Conservation (phyloP, 768 basidiomycete genomes). For the Cystoderma amianthinum region DNA sequence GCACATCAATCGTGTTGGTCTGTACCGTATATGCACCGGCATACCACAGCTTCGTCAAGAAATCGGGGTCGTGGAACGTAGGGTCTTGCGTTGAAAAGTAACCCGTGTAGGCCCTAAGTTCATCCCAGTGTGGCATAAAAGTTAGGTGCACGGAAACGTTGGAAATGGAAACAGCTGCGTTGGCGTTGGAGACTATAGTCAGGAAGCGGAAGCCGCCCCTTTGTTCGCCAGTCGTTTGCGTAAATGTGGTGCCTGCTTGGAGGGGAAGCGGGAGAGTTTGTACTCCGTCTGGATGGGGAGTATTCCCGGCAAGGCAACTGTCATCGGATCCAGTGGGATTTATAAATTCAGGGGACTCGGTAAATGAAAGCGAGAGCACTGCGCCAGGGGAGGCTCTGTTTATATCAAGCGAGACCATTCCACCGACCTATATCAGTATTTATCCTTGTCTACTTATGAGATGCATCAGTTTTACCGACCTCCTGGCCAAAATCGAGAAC, state of each 20-base stretch:
- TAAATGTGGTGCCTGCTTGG: slow-evolving; percentile 15
- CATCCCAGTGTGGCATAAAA: slow-evolving; percentile 42
- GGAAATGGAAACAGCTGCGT: slow-evolving; percentile 28
- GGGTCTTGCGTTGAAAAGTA: slow-evolving; percentile 39
- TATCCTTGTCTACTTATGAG: too few species aligned
- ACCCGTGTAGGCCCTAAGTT: slow-evolving; percentile 36
- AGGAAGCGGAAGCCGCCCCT: slow-evolving; percentile 43
- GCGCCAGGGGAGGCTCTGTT: slow-evolving; percentile 18
- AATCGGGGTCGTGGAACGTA: slow-evolving; percentile 32
- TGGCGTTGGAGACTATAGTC: slow-evolving; percentile 34
- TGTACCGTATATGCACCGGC: slow-evolving; percentile 50
- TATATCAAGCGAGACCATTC: slow-evolving; percentile 21
- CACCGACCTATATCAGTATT: slow-evolving; percentile 25
- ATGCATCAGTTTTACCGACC: slow-evolving; percentile 15
- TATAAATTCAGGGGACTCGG: slow-evolving; percentile 42
- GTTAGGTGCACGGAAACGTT: slow-evolving; percentile 35
- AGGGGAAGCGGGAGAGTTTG: slow-evolving; percentile 22
- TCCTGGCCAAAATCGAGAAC: slow-evolving; percentile 33
- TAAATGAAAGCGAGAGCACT: slow-evolving; percentile 39
- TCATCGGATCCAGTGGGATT: slow-evolving; percentile 35
- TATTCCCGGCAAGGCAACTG: slow-evolving; percentile 17
- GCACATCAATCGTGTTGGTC: slow-evolving; percentile 34
- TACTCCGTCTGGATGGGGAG: slow-evolving; percentile 25
- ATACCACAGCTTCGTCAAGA: slow-evolving; percentile 47
- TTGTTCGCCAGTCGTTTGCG: slow-evolving; percentile 27